Percentiles rank a stretch among this genome's conserved stretches.
phyloP scores from a whole-genome alignment of 768 basidiomycete species.

The Strobilomyces confusus region DNA sequence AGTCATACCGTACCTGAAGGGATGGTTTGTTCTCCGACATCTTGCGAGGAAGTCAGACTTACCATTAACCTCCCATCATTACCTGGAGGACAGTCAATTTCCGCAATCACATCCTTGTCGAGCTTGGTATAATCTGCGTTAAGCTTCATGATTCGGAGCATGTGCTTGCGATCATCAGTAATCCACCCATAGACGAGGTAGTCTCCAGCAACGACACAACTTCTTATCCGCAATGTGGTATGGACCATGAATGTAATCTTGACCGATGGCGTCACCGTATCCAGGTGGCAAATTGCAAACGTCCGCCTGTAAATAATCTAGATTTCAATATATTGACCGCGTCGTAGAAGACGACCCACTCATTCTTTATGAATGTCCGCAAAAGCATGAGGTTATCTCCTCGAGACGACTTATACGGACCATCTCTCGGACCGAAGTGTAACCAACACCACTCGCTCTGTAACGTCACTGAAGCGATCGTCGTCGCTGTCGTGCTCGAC shows the following conservation, averaged over 20 bases:
- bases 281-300: slow-evolving; percentile 26
- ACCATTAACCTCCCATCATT: slow-evolving; percentile 28
- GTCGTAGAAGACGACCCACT: slow-evolving; percentile 12
- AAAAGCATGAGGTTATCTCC: slow-evolving; percentile 28
- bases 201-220: slow-evolving; percentile 21
- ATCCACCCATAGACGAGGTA: slow-evolving; percentile 31
- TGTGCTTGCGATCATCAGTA: slow-evolving; percentile 25
- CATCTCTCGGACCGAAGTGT: slow-evolving; percentile 18
- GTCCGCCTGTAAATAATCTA: slow-evolving; percentile 7
- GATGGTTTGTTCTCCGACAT: not conserved
- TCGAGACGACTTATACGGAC: slow-evolving; percentile 30
- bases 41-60: not conserved
- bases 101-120: slow-evolving; percentile 19
- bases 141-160: slow-evolving; percentile 30
- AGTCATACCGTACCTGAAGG: slow-evolving; percentile 27
- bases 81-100: slow-evolving; percentile 28
- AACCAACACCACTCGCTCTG: slow-evolving; percentile 31
- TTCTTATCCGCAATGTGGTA: slow-evolving; percentile 23
- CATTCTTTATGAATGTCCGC: slow-evolving; percentile 25
- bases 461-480: slow-evolving; percentile 19
- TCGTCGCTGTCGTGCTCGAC: not conserved
- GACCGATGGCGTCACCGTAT: slow-evolving; percentile 26
- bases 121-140: slow-evolving; percentile 22
- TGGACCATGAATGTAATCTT: slow-evolving; percentile 25
- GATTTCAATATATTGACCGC: not conserved